Conservation (phyloP, 768 basidiomycete genomes). For the Lentinula sp. region DNA sequence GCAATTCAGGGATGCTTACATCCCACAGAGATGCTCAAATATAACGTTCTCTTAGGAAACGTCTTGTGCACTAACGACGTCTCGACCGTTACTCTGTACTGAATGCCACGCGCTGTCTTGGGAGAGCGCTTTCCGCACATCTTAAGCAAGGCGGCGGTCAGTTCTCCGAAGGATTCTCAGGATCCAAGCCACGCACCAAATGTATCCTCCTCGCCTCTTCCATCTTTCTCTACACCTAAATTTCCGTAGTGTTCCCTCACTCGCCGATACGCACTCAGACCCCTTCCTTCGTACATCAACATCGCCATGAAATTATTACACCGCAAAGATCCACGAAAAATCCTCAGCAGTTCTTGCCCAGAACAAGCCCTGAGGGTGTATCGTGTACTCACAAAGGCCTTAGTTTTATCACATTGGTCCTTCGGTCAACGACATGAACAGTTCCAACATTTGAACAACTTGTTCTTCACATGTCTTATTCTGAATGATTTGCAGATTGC, state of each 20-base stretch:
- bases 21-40: background rate
- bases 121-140: conserved; percentile 71
- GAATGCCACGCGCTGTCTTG: conserved; percentile 57
- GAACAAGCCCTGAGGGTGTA: conserved; percentile 53
- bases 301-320: conserved; percentile 83
- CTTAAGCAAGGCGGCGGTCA: conserved; percentile 16
- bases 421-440: too few species aligned
- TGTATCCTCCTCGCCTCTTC: conserved; percentile 82
- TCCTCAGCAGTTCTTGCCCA: conserved; percentile 72
- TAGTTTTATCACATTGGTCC: too few species aligned
- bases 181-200: conserved; percentile 58
- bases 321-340: conserved; percentile 93
- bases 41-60: conserved; percentile 31
- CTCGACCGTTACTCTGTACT: conserved; percentile 64
- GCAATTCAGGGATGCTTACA: background rate
- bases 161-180: background rate
- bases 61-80: conserved; percentile 58
- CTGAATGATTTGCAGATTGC: too few species aligned
- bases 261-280: conserved; percentile 87
- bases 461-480: too few species aligned
- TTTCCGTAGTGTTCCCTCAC: conserved; percentile 88
- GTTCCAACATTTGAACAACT: too few species aligned
- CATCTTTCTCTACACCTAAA: conserved; percentile 67
- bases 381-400: too few species aligned
- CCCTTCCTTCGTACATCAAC: conserved; percentile 86